phyloP scores from a whole-genome alignment of 2,329 filamentous ascomycete species.

The Aureobasidium sp. region DNA sequence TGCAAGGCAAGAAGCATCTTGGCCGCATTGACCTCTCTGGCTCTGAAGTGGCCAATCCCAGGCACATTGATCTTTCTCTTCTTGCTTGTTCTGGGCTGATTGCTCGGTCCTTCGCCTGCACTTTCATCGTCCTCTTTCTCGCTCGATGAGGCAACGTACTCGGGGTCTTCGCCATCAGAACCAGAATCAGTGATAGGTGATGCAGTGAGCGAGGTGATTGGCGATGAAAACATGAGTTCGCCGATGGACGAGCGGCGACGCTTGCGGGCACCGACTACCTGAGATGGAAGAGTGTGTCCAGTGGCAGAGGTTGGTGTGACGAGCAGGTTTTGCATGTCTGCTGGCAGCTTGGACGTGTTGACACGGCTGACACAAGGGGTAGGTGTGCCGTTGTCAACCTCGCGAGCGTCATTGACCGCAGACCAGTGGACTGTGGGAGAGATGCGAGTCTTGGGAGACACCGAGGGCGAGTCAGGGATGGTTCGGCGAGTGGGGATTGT shows the following conservation, averaged over 20 bases:
- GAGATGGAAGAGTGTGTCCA: not conserved
- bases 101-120: not conserved
- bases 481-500: not conserved
- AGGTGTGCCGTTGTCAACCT: not conserved
- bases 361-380: not conserved
- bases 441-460: constrained; percentile 24
- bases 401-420: constrained; percentile 21
- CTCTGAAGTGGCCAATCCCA: not conserved
- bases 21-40: constrained; percentile 11
- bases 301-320: constrained; percentile 1
- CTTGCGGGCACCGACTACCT: not conserved
- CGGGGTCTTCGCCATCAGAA: constrained; percentile 7
- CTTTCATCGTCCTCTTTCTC: constrained; percentile 6
- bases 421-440: constrained; percentile 19
- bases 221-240: not conserved
- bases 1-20: constrained; percentile 3
- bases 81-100: constrained; percentile 1
- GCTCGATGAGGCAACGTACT: not conserved
- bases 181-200: not conserved
- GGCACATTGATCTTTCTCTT: constrained; percentile 5
- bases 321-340: not conserved
- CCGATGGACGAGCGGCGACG: not conserved
- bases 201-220: not conserved
- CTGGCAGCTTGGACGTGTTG: constrained; percentile 1
- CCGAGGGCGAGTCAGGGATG: constrained; percentile 18